Base-by-base conservation (phyloP, 1,284 basidiomycete genomes). In the Ustanciosporium gigantosporum region DNA sequence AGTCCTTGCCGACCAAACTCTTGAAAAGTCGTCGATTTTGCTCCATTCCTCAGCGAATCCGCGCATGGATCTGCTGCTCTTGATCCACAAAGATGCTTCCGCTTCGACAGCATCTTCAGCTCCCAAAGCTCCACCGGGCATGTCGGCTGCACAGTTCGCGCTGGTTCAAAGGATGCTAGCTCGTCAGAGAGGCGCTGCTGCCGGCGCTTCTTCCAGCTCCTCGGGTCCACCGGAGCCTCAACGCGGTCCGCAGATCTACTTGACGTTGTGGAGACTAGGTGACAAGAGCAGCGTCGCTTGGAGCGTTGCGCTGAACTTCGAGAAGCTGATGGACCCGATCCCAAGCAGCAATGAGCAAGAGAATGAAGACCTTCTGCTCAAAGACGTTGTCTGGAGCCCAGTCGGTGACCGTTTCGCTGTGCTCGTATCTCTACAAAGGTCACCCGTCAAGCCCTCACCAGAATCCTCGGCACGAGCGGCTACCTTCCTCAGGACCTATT, bases 21-120 rank as follows among this genome's bases (percentile, higher is more conserved):
- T 62, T 31, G 52, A 51, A 31, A 62, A 62, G 24, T 40, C 48
- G 3, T 38, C 48, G 14, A 45, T 22, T 9, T 20, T 66, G 17
- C 57, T 67, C 4, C 49, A 41, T n/a, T 34, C 42, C 17, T 50
- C 58, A 24, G 37, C 52, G 41, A 62, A 62, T 40, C 64, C 64
- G 35, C 58, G 64, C 38, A 67, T 62, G 64, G 64, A 67, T 16
- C 64, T 67, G 27, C 50, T 58, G 17, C 40, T 61, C 13, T 47
- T 62, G 35, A 22, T 67, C 45, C 25, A 46, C 36, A 44, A 48
- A 27, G 59, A 62, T 49, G 45, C 42, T n/a, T 41, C 45, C 11
- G 31, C 46, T 16, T 38, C 39, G 4, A 19, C 44, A 3, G 23
- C 40, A 9, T 37, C 31, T 27, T 5, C 48, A 22, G 35, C 50